Evolutionary conservation across 805 yeast genomes (phyloP), one percentile per base, ranked within the genome.

Genomic region (Yarrowia phangngaensis): DNA sequence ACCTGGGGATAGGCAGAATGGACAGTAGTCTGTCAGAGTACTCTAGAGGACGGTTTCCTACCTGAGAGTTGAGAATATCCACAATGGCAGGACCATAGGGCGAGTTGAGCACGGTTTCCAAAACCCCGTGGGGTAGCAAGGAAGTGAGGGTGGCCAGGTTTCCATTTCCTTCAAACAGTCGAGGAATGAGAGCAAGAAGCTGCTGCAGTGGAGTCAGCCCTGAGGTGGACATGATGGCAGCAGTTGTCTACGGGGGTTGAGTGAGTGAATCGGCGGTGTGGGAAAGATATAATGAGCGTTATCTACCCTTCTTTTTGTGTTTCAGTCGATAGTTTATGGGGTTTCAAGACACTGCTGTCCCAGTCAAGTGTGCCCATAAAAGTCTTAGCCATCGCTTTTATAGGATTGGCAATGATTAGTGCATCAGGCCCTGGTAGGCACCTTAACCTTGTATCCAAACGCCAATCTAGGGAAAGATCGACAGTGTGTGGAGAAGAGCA

Each of bases 391-490:
- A 6, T 28, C 40, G 17, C 28, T 20, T 9, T 22, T 14, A 34
- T 15, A 19, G 4, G 12, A 7, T 8, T 2, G 6, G 11, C 17
- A 20, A 22, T 24, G 16, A 8, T 15, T 24, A 20, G 20, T 22
- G 40, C 22, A n/a, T 20, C 43, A 35, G 43, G 43, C 43, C 43
- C 26, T n/a, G n/a, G 43, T 35, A 29, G 43, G 16, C 22, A 35
- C 43, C 20, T 35, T 35, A 35, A 35, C 43, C 43, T 35, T 35
- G 30, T n/a, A n/a, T n/a, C n/a, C n/a, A n/a, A n/a, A n/a, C n/a
- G n/a, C n/a, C n/a, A n/a, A n/a, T n/a, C n/a, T n/a, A n/a, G n/a
- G n/a, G n/a, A n/a, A n/a, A n/a, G n/a, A n/a, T n/a, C n/a, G n/a
- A n/a, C n/a, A n/a, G n/a, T n/a, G n/a, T n/a, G n/a, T n/a, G n/a